A percentile compares a stretch with the other conserved stretches of the same genome.
phyloP scores from a whole-genome alignment of 495 filamentous ascomycete genomes.

The Neurospora sp. region DNA sequence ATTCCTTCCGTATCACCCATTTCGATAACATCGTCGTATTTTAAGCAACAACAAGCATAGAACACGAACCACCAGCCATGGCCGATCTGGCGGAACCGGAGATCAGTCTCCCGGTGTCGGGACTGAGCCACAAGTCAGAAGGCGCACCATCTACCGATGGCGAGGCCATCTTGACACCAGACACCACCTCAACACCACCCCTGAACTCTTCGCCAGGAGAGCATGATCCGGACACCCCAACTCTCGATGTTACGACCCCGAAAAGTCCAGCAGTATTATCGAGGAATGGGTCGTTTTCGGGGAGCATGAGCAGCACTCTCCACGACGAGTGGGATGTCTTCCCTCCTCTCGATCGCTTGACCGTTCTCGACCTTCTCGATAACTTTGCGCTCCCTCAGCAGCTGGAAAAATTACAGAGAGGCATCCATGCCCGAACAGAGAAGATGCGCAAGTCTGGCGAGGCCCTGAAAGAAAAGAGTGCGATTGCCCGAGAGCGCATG shows the following conservation, averaged over 20 bases:
- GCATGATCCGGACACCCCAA: slow-evolving; percentile 32
- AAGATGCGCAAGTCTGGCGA: slow-evolving; percentile 75
- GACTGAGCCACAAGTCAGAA: slow-evolving; percentile 28
- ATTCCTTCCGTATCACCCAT: neutral
- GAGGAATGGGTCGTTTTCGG: slow-evolving; percentile 64
- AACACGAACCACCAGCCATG: slow-evolving; percentile 23
- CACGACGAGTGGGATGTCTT: slow-evolving; percentile 82
- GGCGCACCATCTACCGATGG: slow-evolving; percentile 29
- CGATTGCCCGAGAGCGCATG: slow-evolving; percentile 54
- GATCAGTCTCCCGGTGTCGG: slow-evolving; percentile 20
- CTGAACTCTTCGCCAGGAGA: slow-evolving; percentile 30
- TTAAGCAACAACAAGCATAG: slow-evolving; percentile 23
- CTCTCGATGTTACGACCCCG: slow-evolving; percentile 26
- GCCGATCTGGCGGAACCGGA: slow-evolving; percentile 40
- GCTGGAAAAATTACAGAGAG: slow-evolving; percentile 76
- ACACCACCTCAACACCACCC: slow-evolving; percentile 28
- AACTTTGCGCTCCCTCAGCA: slow-evolving; percentile 84
- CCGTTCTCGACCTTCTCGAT: slow-evolving; percentile 86
- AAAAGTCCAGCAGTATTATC: slow-evolving; percentile 47
- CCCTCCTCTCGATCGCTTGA: slow-evolving; percentile 83
- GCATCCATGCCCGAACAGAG: slow-evolving; percentile 69
- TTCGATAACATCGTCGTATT: slow-evolving; percentile 21
- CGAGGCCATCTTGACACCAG: slow-evolving; percentile 33
- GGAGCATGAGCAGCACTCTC: slow-evolving; percentile 51
- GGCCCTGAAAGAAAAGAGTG: slow-evolving; percentile 45